Percentiles rank a stretch among this genome's conserved stretches.
phyloP scores from a whole-genome alignment of 331 rosid species.

The Ulmus americana region DNA sequence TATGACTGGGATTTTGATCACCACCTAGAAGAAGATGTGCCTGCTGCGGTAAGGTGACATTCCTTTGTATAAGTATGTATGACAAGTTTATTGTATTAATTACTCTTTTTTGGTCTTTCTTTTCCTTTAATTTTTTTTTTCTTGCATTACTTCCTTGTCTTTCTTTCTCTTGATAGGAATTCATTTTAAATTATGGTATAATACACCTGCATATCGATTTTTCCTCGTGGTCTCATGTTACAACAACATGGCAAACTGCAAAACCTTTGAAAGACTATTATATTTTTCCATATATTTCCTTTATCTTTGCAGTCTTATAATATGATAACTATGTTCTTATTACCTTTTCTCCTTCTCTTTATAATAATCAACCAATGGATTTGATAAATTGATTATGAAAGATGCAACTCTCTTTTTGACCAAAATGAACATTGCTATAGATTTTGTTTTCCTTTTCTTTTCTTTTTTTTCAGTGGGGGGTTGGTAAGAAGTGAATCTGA shows the following conservation, averaged over 20 bases:
- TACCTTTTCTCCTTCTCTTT: background rate
- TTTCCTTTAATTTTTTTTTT: background rate
- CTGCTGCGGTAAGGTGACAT: conserved; percentile 78
- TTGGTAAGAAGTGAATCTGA: background rate
- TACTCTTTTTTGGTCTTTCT: background rate
- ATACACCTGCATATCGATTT: conserved; percentile 1
- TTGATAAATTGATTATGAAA: background rate
- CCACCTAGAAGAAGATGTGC: conserved; percentile 78
- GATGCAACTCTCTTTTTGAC: background rate
- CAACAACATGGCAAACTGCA: background rate
- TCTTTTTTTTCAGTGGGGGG: too few relatives aligned
- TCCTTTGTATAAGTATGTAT: conserved; percentile 24
- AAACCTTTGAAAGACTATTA: background rate
- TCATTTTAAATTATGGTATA: conserved; percentile 2
- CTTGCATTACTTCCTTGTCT: background rate
- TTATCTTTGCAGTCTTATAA: background rate
- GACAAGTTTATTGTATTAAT: background rate
- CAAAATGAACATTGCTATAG: background rate
- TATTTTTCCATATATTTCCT: background rate
- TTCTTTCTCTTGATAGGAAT: conserved; percentile 1
- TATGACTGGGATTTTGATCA: conserved; percentile 86
- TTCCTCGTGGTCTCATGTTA: background rate
- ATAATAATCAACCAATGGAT: background rate
- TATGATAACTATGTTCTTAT: background rate
- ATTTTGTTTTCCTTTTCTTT: background rate